phyloP scores from a whole-genome alignment of 176 grass and related monocot species.

The Ensete glaucum region DNA sequence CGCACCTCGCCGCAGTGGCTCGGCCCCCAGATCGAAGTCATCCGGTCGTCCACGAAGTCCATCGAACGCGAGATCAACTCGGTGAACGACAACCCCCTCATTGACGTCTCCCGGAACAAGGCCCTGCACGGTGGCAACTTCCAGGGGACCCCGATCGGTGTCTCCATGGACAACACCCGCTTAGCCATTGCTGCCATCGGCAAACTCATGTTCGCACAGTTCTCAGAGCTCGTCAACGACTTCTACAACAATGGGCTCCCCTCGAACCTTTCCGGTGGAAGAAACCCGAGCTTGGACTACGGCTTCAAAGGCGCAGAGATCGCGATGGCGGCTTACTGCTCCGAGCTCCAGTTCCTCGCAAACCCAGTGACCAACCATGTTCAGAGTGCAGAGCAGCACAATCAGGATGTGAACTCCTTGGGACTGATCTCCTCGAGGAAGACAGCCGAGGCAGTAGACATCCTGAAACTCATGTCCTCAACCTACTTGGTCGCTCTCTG shows the following conservation, averaged over 20 bases:
- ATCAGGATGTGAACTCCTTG: neutral
- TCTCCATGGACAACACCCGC: constrained; percentile 90
- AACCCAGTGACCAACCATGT: too few relatives aligned
- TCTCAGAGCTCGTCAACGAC: constrained; percentile 83
- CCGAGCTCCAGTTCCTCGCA: too few relatives aligned
- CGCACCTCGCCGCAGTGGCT: neutral
- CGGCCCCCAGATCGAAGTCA: neutral
- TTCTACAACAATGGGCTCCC: constrained; percentile 93
- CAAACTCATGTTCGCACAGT: constrained; percentile 91
- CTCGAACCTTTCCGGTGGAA: constrained; percentile 68
- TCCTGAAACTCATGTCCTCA: neutral
- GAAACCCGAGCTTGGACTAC: constrained; percentile 89
- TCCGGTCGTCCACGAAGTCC: constrained; percentile 42
- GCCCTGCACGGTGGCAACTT: constrained; percentile 87
- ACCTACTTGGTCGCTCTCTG: neutral
- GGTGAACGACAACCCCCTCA: constrained; percentile 93
- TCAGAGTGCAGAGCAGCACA: too few relatives aligned
- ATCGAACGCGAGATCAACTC: constrained; percentile 98
- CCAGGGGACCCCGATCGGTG: constrained; percentile 82
- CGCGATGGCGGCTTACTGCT: constrained; percentile 47
- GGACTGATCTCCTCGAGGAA: neutral
- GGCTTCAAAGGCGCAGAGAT: constrained; percentile 90
- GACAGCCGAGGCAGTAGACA: neutral
- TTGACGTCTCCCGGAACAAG: constrained; percentile 65
- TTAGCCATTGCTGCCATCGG: constrained; percentile 72